Evolutionary conservation across 192 early-diverging fungal genomes (phyloP).

Genomic region (Cetraspora pellucida): DNA sequence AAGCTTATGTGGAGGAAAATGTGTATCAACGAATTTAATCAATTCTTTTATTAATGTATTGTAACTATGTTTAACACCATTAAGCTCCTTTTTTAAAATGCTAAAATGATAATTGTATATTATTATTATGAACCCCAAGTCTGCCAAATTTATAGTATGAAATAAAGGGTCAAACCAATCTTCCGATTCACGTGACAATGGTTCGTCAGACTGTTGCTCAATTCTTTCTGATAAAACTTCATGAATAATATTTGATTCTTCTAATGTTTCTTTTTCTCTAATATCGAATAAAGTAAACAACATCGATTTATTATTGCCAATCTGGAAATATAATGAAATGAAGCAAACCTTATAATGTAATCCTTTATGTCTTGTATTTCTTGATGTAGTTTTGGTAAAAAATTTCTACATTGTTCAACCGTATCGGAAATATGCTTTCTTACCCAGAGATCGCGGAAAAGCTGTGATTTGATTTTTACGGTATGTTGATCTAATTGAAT

Average conservation of each 20-base stretch:
- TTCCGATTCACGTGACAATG: not conserved
- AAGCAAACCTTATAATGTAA: not conserved
- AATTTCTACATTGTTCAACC: not conserved
- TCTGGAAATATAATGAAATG: not conserved
- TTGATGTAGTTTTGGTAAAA: not conserved
- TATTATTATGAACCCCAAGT: not conserved
- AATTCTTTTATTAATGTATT: conserved; percentile 2
- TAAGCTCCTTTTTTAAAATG: not conserved
- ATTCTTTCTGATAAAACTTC: not conserved
- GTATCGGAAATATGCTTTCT: not conserved
- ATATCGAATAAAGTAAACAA: not conserved
- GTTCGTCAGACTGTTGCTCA: not conserved
- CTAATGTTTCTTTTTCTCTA: not conserved
- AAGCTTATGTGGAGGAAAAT: conserved; percentile 1
- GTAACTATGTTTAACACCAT: not conserved
- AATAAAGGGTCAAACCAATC: not conserved
- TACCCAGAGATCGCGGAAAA: not conserved
- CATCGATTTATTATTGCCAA: not conserved
- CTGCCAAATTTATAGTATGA: not conserved
- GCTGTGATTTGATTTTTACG: not conserved
- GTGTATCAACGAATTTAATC: not conserved
- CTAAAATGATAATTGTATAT: not conserved
- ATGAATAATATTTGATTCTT: conserved; percentile 10
- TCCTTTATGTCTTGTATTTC: conserved; percentile 8
- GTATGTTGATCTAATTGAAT: not conserved